Evolutionary conservation across 345 rosid species (phyloP).

Genomic region (Heritiera littoralis): DNA sequence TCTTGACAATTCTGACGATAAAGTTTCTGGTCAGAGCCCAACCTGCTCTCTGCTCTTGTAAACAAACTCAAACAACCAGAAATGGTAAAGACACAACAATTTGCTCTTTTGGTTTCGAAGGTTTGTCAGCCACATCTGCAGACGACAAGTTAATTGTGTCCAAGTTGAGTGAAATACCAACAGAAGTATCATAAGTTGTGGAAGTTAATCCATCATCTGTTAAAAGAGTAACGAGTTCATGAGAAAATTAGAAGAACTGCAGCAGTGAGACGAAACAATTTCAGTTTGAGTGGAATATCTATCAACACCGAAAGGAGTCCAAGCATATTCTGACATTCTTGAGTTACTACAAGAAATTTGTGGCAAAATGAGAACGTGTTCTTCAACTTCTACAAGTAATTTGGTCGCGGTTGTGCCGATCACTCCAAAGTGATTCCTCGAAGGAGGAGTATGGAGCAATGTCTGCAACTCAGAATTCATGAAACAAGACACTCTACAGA

Average conservation of each 20-base stretch:
- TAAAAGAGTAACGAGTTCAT: too few species aligned
- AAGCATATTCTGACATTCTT: too few species aligned
- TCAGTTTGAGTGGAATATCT: too few species aligned
- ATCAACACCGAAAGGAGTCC: too few species aligned
- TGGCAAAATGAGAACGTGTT: too few species aligned
- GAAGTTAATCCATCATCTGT: conserved; percentile 61
- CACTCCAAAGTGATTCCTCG: conserved; percentile 70
- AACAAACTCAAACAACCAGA: conserved; percentile 80
- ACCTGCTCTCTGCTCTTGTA: conserved; percentile 75
- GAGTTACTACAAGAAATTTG: too few species aligned
- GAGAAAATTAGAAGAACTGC: not conserved
- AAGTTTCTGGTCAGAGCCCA: conserved; percentile 84
- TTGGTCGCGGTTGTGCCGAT: conserved; percentile 53
- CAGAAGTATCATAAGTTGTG: conserved; percentile 83
- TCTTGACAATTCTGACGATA: conserved; percentile 83
- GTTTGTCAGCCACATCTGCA: conserved; percentile 37
- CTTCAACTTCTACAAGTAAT: too few species aligned
- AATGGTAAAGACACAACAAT: conserved; percentile 49
- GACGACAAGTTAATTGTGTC: conserved; percentile 42
- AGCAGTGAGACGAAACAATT: too few species aligned
- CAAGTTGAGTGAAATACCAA: conserved; percentile 86
- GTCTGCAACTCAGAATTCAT: conserved; percentile 94
- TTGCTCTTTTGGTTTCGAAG: conserved; percentile 38
- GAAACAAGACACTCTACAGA: conserved; percentile 78
- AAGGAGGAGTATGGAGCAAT: conserved; percentile 80